A percentile compares a stretch with the other conserved stretches of the same genome.
phyloP scores from a whole-genome alignment of 2,329 filamentous ascomycete species.

The Cladophialophora chaetospira region DNA sequence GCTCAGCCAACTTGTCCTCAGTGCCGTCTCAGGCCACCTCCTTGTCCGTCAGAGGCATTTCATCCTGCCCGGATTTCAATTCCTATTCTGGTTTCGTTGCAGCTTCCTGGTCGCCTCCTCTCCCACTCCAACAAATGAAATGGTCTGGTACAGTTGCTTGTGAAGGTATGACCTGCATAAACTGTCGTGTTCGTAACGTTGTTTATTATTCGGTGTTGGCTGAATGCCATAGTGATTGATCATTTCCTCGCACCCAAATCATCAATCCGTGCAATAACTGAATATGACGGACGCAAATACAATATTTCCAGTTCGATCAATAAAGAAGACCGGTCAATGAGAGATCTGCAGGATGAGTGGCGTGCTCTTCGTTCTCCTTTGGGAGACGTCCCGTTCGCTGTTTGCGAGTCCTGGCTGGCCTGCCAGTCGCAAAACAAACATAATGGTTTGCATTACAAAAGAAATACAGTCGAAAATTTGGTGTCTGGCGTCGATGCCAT shows the following conservation, averaged over 20 bases:
- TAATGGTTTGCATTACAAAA: constrained; percentile 24
- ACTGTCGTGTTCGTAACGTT: no score
- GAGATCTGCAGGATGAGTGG: constrained; percentile 22
- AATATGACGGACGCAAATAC: constrained; percentile 35
- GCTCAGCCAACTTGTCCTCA: constrained; percentile 28
- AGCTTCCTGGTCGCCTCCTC: not conserved
- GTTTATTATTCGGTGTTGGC: no score
- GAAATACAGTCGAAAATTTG: constrained; percentile 14
- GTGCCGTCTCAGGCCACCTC: constrained; percentile 33
- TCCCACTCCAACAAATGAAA: constrained; percentile 15
- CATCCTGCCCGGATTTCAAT: constrained; percentile 10
- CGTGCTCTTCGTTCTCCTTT: constrained; percentile 13
- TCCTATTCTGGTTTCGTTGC: not conserved
- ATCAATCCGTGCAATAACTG: constrained; percentile 34
- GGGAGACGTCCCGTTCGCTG: constrained; percentile 7
- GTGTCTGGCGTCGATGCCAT: not conserved
- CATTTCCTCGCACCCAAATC: constrained; percentile 11
- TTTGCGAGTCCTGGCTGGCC: constrained; percentile 7
- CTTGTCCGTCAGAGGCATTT: constrained; percentile 28
- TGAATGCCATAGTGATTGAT: not conserved
- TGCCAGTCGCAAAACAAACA: constrained; percentile 5
- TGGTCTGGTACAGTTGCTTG: constrained; percentile 6
- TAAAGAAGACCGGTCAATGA: constrained; percentile 34
- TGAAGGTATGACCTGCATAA: constrained; percentile 8
- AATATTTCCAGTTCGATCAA: constrained; percentile 34